Evolutionary conservation across 148 eudicot genomes (phyloP).

Genomic region (Silene conica): DNA sequence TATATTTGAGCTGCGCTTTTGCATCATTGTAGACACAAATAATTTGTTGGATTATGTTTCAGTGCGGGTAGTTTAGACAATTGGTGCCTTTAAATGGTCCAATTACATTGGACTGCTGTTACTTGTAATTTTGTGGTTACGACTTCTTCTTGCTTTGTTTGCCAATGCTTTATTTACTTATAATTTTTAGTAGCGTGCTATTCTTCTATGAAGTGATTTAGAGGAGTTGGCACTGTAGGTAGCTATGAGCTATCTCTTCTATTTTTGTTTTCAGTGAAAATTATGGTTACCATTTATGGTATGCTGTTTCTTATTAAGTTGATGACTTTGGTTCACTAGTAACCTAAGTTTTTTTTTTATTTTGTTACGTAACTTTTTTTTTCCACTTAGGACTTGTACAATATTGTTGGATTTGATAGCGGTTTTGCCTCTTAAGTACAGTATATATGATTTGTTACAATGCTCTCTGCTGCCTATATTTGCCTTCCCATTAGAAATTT

Average conservation of each 20-base stretch:
- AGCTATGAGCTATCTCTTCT: background rate
- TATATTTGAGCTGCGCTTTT: no score
- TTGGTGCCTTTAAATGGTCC: background rate
- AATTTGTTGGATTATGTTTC: no score
- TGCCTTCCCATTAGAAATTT: background rate
- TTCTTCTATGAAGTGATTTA: background rate
- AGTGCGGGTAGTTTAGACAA: background rate
- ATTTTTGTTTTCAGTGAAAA: background rate
- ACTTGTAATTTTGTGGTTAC: background rate
- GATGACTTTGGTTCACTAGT: background rate
- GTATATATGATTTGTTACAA: background rate
- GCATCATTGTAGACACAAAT: no score
- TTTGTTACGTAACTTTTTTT: background rate
- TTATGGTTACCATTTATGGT: no score
- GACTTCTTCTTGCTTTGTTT: background rate
- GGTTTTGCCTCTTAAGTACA: background rate
- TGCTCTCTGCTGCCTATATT: background rate
- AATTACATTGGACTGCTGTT: background rate
- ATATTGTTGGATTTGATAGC: background rate
- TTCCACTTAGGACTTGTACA: background rate
- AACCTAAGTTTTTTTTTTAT: background rate
- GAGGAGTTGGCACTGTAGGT: background rate
- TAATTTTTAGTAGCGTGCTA: background rate
- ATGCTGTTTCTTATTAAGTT: background rate
- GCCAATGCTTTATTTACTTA: background rate